Evolutionary conservation across 805 yeast genomes (phyloP), one percentile per base, ranked within the genome.

Genomic region (Myxozyma lipomycoides): DNA sequence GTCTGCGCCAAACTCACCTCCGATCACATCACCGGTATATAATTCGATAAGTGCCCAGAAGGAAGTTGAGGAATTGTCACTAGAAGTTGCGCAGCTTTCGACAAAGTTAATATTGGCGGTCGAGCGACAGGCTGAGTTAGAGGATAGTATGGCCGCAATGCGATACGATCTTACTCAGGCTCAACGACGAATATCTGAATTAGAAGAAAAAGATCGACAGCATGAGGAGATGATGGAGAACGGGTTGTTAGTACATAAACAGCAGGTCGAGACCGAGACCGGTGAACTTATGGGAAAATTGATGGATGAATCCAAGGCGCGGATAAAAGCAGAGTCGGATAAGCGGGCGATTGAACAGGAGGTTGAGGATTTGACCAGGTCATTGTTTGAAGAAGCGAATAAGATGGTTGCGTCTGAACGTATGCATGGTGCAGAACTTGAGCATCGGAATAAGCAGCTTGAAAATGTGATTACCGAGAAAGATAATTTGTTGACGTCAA

Each of bases 321-420:
- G 65, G 7, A 23, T 44, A 15, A 70, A 65, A 5, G 83, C 87
- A 0, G 84, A 82, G 57, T 70, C 68, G 9, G 86, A 83, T 58
- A 82, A 78, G 17, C 72, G 76, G 41, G 74, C 76, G 51, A 68
- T 87, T 45, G 78, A 83, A 55, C 78, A 75, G 28, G 96, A 87
- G 64, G 84, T 87, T 34, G 93, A 86, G 62, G 95, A 86, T 36
- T 68, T 87, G 42, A 79, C 89, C 1, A 86, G 83, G 1, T 79
- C 89, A 1, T 69, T 87, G 28, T 87, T 87, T 63, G 84, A 79
- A 55, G 93, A 88, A 63, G 96, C 96, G 12, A 87, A 87, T 64
- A 75, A 77, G 44, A 86, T 86, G 86, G 96, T 87, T 4, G 79
- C 84, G 43, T 77, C 79, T 58, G 95, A 95, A 0, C 78, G 86